Conservation (phyloP, 129 eudicot genomes). For the Artemisia argyi region DNA sequence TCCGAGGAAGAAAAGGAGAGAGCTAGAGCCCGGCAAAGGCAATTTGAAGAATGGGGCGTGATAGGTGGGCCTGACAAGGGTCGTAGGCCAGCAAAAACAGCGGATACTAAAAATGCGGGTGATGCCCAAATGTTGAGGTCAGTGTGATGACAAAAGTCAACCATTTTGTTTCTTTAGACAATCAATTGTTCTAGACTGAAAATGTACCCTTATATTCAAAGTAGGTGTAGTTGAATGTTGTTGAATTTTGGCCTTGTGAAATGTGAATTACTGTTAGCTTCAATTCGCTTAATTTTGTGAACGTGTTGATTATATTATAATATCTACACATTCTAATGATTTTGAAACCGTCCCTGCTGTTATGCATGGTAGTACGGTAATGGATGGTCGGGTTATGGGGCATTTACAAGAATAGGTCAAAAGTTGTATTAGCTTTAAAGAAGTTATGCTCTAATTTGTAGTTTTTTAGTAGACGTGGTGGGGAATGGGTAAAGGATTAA, state of each 20-base stretch:
- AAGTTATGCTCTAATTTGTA: too few relatives aligned
- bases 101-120: constrained; percentile 21
- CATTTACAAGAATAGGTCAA: too few relatives aligned
- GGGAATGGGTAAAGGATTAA: too few relatives aligned
- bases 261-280: background rate
- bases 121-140: constrained; percentile 41
- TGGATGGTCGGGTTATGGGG: too few relatives aligned
- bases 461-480: too few relatives aligned
- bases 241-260: constrained; percentile 13
- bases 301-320: background rate
- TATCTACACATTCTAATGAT: too few relatives aligned
- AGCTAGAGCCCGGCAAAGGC: constrained; percentile 91
- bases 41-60: constrained; percentile 80
- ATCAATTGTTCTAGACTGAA: background rate
- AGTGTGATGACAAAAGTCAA: constrained; percentile 13
- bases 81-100: constrained; percentile 48
- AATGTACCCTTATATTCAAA: constrained; percentile 12
- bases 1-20: constrained; percentile 95
- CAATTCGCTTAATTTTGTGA: constrained; percentile 16
- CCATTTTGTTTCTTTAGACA: background rate
- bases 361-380: too few relatives aligned
- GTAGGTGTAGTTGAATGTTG: too few relatives aligned
- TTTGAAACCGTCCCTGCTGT: too few relatives aligned
- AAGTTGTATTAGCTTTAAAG: too few relatives aligned
- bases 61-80: constrained; percentile 98